Percentiles rank a stretch among this genome's conserved stretches.
phyloP scores from a whole-genome alignment of 441 rosid species.

The Viola pubescens region DNA sequence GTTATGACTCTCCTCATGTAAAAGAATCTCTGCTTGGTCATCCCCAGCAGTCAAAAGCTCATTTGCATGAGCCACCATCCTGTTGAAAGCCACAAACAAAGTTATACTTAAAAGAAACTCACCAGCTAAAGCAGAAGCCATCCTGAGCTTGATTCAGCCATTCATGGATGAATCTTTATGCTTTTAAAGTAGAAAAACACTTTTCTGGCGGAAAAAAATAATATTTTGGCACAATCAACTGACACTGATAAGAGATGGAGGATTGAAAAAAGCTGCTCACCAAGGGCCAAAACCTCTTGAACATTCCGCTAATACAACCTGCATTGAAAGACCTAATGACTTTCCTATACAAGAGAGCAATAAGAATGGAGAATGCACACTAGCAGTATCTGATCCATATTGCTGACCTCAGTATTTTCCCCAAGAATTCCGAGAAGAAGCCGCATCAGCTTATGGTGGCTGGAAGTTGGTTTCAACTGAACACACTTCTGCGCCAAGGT shows the following conservation, averaged over 20 bases:
- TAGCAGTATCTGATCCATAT: slow-evolving; percentile 10
- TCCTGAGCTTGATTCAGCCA: too few species aligned
- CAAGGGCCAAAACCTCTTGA: slow-evolving; percentile 89
- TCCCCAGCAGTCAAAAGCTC: slow-evolving; percentile 80
- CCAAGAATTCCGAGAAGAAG: slow-evolving; percentile 75
- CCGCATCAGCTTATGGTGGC: slow-evolving; percentile 60
- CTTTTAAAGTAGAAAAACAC: too few species aligned
- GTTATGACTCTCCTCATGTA: slow-evolving; percentile 59
- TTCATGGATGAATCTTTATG: too few species aligned
- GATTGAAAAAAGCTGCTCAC: slow-evolving; percentile 35
- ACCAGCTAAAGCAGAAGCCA: neutral
- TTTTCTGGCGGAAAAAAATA: too few species aligned
- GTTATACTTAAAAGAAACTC: neutral
- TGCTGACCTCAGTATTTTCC: slow-evolving; percentile 78
- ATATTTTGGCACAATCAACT: too few species aligned
- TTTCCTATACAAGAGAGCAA: slow-evolving; percentile 7
- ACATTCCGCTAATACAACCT: slow-evolving; percentile 92
- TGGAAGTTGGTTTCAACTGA: slow-evolving; percentile 54
- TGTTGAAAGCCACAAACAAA: slow-evolving; percentile 22
- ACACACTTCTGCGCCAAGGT: slow-evolving; percentile 76
- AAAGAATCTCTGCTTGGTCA: slow-evolving; percentile 60
- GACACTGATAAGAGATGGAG: neutral
- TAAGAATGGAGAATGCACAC: slow-evolving; percentile 6
- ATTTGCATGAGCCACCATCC: slow-evolving; percentile 91
- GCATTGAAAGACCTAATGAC: slow-evolving; percentile 22